Percentiles rank a stretch among this genome's conserved stretches.
These are phyloP conservation scores for Artemisia tridentata DNA, from an alignment of 129 eudicot species.

Conservation along the genomic window DNA sequence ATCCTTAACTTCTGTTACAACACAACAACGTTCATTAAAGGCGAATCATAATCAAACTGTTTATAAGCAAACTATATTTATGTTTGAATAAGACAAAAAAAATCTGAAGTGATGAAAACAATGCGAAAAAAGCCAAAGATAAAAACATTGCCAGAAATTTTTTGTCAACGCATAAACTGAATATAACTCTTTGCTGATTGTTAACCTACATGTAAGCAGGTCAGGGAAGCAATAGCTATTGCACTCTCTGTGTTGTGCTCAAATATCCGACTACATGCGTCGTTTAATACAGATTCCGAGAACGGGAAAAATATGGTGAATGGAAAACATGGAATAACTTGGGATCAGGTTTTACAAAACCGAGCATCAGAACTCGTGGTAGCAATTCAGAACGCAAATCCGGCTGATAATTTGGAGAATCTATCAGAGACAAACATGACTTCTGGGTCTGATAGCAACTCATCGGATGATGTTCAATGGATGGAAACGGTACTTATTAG, in stretches of 20 bases:
- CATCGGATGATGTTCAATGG: slow-evolving; percentile 86
- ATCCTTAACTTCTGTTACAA: too few species aligned
- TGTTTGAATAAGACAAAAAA: too few species aligned
- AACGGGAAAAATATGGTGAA: slow-evolving; percentile 25
- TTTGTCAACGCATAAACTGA: background rate
- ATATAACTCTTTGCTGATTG: slow-evolving; percentile 1
- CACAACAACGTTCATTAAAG: too few species aligned
- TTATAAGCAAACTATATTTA: too few species aligned
- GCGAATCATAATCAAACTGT: too few species aligned
- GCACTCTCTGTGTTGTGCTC: slow-evolving; percentile 89
- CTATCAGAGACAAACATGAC: slow-evolving; percentile 33
- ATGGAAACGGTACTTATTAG: slow-evolving; percentile 80
- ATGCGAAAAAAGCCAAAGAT: too few species aligned
- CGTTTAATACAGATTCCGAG: slow-evolving; percentile 29
- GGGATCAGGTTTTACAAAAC: slow-evolving; percentile 58
- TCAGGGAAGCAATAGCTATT: slow-evolving; percentile 92
- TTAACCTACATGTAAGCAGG: slow-evolving; percentile 47
- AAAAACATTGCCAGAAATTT: too few species aligned
- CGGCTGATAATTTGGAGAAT: slow-evolving; percentile 55
- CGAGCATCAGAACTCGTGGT: slow-evolving; percentile 70
- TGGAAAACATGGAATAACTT: slow-evolving; percentile 37
- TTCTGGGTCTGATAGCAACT: slow-evolving; percentile 51
- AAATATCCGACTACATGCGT: slow-evolving; percentile 69
- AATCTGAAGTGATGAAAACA: too few species aligned
- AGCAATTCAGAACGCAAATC: slow-evolving; percentile 62